Evolutionary conservation across 2,329 filamentous ascomycete species (phyloP), one percentile per base, ranked within the genome.

Genomic region (Fusarium cyanostomum): DNA sequence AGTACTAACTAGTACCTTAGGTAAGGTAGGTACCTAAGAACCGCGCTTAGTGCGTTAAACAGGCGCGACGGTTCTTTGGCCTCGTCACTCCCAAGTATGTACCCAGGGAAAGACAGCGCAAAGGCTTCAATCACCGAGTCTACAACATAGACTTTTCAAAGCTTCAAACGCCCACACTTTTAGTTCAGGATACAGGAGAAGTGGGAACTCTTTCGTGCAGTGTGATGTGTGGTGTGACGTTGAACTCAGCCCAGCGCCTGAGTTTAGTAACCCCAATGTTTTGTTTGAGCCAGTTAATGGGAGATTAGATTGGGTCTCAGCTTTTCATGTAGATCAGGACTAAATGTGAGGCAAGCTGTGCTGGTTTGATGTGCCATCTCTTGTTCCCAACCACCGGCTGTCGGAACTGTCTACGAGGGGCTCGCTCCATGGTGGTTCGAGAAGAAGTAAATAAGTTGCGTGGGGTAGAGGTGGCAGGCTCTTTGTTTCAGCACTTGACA

Each of bases 201-300:
- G 34, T 35, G 24, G 18, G 34, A 42, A 30, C 30, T 52, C 27
- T 43, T 44, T 46, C 16, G 38, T 8, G 21, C 26, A 37, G 15
- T 45, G 59, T 55, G 42, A 48, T 58, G 46, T 27, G 9, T 43
- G 34, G 28, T 27, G 26, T 27, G 51, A 52, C 61, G 55, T 61
- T 54, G 43, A 64, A 63, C 61, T 66, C 50, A 60, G 58, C 58
- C 55, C 57, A 63, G 65, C 58, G 53, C 46, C 39, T 55, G 28
- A 52, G 31, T 50, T 37, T 27, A 27, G 24, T 41, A 41, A 55
- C 37, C 38, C 34, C 27, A 28, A 18, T 27, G 33, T 48, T 37
- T 37, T 37, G 37, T 24, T 30, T 43, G 34, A 28, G 31, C 44
- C 15, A 21, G 43, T 31, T 45, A 44, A 24, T 38, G 33, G 34